Evolutionary conservation across 2,329 filamentous ascomycete species (phyloP).

Genomic region (Onygena corvina): DNA sequence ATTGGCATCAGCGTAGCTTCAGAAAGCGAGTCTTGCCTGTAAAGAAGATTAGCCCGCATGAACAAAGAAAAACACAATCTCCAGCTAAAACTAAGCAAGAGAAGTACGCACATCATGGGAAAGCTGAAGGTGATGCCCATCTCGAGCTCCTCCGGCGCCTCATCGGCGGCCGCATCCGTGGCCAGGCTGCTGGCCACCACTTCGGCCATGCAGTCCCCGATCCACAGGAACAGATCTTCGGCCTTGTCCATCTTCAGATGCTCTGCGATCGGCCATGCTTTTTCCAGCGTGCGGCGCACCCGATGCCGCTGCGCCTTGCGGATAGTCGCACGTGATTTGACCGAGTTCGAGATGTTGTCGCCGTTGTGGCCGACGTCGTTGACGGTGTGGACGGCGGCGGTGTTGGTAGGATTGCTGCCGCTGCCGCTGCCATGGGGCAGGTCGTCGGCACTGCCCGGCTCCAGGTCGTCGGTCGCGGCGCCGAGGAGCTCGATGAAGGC

Average conservation of each 20-base stretch:
- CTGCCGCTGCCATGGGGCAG: no score
- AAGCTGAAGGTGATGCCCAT: conserved; percentile 42
- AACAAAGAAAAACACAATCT: background rate
- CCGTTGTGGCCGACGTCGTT: conserved; percentile 11
- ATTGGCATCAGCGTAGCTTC: conserved; percentile 47
- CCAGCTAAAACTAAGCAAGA: background rate
- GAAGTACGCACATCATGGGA: conserved; percentile 35
- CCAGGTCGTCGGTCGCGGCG: conserved; percentile 27
- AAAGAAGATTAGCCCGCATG: conserved; percentile 12
- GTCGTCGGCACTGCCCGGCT: conserved; percentile 10
- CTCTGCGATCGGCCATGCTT: conserved; percentile 43
- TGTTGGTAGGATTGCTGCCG: no score
- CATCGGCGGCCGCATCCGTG: conserved; percentile 29
- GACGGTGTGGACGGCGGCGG: no score
- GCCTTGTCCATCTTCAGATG: conserved; percentile 54
- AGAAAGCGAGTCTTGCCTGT: conserved; percentile 41
- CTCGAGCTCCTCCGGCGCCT: conserved; percentile 34
- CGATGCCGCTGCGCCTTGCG: conserved; percentile 38
- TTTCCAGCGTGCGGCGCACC: conserved; percentile 37
- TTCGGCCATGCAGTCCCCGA: conserved; percentile 62
- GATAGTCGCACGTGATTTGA: conserved; percentile 33
- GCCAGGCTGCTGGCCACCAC: conserved; percentile 49
- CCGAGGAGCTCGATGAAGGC: conserved; percentile 44
- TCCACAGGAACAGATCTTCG: conserved; percentile 67
- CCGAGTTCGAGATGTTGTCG: conserved; percentile 18